Conservation (phyloP, 768 basidiomycete species). For the Jaapia argillacea region DNA sequence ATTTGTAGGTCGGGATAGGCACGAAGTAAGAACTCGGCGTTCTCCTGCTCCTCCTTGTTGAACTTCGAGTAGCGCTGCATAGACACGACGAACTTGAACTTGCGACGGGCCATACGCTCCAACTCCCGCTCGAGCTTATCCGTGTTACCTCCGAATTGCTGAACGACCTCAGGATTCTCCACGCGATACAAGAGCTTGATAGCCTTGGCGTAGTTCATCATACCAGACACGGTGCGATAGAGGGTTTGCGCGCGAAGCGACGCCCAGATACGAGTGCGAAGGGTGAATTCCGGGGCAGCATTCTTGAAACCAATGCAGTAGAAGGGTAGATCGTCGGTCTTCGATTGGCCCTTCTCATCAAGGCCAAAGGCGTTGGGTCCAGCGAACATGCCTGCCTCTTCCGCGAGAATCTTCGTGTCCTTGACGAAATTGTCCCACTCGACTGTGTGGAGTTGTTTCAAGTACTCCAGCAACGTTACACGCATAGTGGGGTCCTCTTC, state of each 20-base stretch:
- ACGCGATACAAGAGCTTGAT: slow-evolving; percentile 99
- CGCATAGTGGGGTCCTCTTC: slow-evolving; percentile 97
- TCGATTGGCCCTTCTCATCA: slow-evolving; percentile 77
- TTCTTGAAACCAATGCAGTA: slow-evolving; percentile 99
- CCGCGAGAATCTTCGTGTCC: slow-evolving; percentile 97
- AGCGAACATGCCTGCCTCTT: slow-evolving; percentile 84
- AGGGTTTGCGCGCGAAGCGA: slow-evolving; percentile 97
- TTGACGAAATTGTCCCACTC: slow-evolving; percentile 99
- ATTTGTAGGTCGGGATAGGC: slow-evolving; percentile 99
- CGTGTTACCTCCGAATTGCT: slow-evolving; percentile 94
- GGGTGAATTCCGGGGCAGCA: slow-evolving; percentile 94
- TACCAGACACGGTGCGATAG: slow-evolving; percentile 96
- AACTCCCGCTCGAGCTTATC: slow-evolving; percentile 94
- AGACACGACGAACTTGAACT: slow-evolving; percentile 98
- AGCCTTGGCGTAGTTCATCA: slow-evolving; percentile 99
- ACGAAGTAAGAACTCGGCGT: slow-evolving; percentile 93
- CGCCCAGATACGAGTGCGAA: slow-evolving; percentile 98
- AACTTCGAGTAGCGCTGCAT: slow-evolving; percentile 99
- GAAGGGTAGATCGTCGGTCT: slow-evolving; percentile 90
- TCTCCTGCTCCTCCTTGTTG: slow-evolving; percentile 98
- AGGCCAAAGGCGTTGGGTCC: slow-evolving; percentile 63
- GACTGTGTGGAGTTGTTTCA: slow-evolving; percentile 95
- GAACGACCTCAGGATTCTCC: slow-evolving; percentile 98
- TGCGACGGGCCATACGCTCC: slow-evolving; percentile 94
- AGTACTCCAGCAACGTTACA: slow-evolving; percentile 93